Base-by-base conservation (phyloP, 495 filamentous ascomycete genomes). In the Penicillium alfredii region DNA sequence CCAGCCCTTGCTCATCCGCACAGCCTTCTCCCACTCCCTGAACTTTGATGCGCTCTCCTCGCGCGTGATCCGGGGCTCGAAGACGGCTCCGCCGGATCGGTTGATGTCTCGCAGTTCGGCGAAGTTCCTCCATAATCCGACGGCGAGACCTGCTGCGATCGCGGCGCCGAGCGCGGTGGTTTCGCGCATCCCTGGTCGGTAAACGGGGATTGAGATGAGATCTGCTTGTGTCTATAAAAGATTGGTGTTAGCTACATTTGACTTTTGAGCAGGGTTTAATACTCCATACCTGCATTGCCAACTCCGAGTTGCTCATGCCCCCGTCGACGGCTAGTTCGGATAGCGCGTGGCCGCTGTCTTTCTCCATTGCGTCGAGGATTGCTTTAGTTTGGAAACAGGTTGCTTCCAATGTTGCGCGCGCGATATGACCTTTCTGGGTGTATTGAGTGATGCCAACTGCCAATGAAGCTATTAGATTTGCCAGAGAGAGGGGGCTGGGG, bases 301-400 rank as follows among this genome's bases (percentile, higher is more conserved):
- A 68, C 58, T 94, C 82, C 2, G 86, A 94, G 61, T 88, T 92
- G 39, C 82, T 89, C 80, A 97, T 87, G 38, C 92, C 92, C 33
- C 90, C 90, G 59, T 97, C 90, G 18, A 97, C 90, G 15, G 84
- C 84, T 18, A 97, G 75, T 17, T 80, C 73, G 33, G 78, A 72
- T 30, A 96, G 74, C 36, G 77, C 76, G 45, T 90, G 81, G n/a
- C 78, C 79, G 27, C 82, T 88, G 60, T 97, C 90, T 42, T 84
- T 84, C 47, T 88, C 87, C 92, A 97, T 97, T 34, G 92, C 88
- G 38, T 89, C 79, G 7, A 96, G 71, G 49, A 97, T 96, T 5
- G 90, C 90, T 44, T 89, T 88, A 20, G 92, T 95, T 58, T 97
- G 90, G 65, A 81, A 94, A 64, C 90, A 96, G 16, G 87, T 90